phyloP scores from a whole-genome alignment of 1,284 basidiomycete species.

The Puccinia triticina region DNA sequence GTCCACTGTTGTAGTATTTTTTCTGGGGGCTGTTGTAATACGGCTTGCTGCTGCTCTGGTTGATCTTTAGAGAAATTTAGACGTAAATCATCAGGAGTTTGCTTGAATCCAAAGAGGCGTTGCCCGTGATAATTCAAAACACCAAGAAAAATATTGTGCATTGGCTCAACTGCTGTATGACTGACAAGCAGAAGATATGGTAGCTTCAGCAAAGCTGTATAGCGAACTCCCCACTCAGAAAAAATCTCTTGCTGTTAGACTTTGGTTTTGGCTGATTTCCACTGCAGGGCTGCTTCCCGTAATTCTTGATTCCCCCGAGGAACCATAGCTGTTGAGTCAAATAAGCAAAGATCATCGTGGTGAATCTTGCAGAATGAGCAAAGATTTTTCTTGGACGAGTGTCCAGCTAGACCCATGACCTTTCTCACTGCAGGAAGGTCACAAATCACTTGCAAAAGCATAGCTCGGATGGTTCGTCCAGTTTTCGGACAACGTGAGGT shows the following conservation, averaged over 20 bases:
- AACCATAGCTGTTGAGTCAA: neutral
- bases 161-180: constrained; percentile 36
- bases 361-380: constrained; percentile 28
- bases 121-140: constrained; percentile 31
- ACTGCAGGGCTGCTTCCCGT: constrained; percentile 9
- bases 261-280: constrained; percentile 14
- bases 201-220: constrained; percentile 28
- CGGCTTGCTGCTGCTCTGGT: constrained; percentile 5
- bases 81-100: neutral
- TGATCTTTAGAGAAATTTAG: neutral
- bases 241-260: constrained; percentile 6
- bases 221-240: constrained; percentile 24
- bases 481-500: constrained; percentile 5
- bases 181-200: constrained; percentile 33
- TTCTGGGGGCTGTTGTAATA: constrained; percentile 14
- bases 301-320: constrained; percentile 5
- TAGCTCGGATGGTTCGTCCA: no score
- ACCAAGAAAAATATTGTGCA: constrained; percentile 42
- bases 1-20: constrained; percentile 4
- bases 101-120: constrained; percentile 2
- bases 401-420: neutral
- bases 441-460: no score
- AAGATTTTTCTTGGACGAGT: neutral
- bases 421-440: no score
- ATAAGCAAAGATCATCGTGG: neutral